Base-by-base conservation (phyloP, 805 yeast species). In the Barnettozyma sucrosica region DNA sequence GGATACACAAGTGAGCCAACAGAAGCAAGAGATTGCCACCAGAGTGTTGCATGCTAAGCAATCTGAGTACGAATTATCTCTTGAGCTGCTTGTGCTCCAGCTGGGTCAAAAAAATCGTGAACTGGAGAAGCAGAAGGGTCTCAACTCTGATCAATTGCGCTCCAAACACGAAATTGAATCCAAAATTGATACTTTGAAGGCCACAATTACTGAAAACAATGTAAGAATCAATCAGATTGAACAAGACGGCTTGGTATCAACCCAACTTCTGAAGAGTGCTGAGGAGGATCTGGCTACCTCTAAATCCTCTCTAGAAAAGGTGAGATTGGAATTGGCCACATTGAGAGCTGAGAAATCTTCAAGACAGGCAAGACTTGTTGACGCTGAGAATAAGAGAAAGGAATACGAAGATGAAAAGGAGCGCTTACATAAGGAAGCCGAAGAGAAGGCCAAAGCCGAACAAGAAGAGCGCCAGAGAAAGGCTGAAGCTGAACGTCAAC, bases 401-500 rank as follows among this genome's bases (percentile, higher is more conserved):
- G 45, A 18, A 0, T 59, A 50, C 36, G 64, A 55, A 13, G 54
- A 41, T 13, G 56, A 53, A 24, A 49, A 53, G 37, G 56, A 49
- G 18, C 45, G 46, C 37, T 20, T 47, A 19, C 49, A 51, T 16
- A 36, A 40, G 9, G 54, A 52, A 37, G 51, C 50, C 9, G 54
- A 54, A 43, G 51, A 49, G 37, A 48, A 30, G n/a, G 45, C 49
- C 24, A 50, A 54, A 26, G 37, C 43, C 21, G 54, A 46, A 49
- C 51, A 30, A 23, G 51, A 49, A 20, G 49, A 48, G 21, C 36
- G 45, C 23, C 18, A 42, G 16, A 42, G 32, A 16, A 41, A 36
- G 13, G 44, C 36, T 18, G 51, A 52, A 24, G 51, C 45, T 24
- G 55, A 52, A 26, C 92, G 92, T 26, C 84, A 85, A 61, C 89